Base-by-base conservation (phyloP, 2,329 filamentous ascomycete genomes). In the Monosporascus sp. region DNA sequence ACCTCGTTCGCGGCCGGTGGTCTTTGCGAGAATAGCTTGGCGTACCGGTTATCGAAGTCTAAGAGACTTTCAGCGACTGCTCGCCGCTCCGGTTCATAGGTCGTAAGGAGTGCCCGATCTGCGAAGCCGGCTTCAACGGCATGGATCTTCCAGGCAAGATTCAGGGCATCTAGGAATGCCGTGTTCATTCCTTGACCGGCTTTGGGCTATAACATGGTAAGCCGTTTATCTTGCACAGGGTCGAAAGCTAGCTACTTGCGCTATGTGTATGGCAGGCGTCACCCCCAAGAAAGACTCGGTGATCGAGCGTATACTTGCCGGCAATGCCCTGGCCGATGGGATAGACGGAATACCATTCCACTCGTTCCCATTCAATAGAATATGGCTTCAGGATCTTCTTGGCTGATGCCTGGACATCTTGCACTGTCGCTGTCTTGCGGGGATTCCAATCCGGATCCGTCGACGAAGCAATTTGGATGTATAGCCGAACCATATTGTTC, bases 81-180 rank as follows among this genome's bases (percentile, higher is more conserved):
- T 68, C 89, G 92, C 53, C 92, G 86, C 72, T 97, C 92, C 2
- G 80, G 78, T 72, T 97, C 90, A 69, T 97, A 97, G 0, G 92
- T 94, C 57, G 85, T 82, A 49, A 97, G 80, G 19, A 94, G 78
- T 3, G 82, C 81, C 56, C 89, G 86, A 31, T 85, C 74, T 1
- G 91, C 89, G 60, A 96, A 89, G 14, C 91, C 91, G 26, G 80
- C 79, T 68, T 96, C 91, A 9, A 97, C 93, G 37, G 89, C 85
- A 67, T 96, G 92, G 50, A 97, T 89, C 75, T 97, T 97, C 92
- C 92, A 97, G 7, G 92, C 92, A 41, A 97, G 78, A 70, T 97
- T 97, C 55, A 91, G 82, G 1, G 91, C 91, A 61, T 93, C 88
- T 50, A 88, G 75, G 72, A 91, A 90, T 3, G 86, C 87, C 0